Conservation (phyloP, 495 filamentous ascomycete species). For the Hypoxylon subgilvum region DNA sequence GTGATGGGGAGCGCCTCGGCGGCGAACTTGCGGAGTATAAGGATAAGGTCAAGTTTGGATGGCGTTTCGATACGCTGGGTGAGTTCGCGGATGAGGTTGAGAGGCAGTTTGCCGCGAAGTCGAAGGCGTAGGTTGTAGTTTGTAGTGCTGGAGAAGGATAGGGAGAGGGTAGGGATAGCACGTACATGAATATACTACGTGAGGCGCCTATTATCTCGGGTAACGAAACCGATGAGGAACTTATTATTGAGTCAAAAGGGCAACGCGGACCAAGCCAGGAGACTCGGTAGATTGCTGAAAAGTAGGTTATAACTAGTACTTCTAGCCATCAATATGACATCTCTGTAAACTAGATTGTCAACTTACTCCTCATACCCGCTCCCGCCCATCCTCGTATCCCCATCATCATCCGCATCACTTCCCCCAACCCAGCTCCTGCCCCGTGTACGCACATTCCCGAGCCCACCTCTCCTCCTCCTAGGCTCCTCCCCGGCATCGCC, state of each 20-base stretch:
- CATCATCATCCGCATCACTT: slow-evolving; percentile 22
- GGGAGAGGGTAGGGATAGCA: neutral
- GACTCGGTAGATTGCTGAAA: too few relatives aligned
- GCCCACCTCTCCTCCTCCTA: slow-evolving; percentile 15
- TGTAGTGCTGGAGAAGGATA: too few relatives aligned
- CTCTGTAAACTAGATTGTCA: neutral
- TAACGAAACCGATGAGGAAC: too few relatives aligned
- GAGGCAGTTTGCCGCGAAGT: slow-evolving; percentile 47
- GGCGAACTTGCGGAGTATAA: slow-evolving; percentile 47
- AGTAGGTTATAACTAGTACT: neutral
- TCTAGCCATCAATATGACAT: neutral
- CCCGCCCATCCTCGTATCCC: slow-evolving; percentile 27
- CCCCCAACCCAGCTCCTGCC: slow-evolving; percentile 16
- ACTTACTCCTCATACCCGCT: neutral
- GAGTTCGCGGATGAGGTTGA: slow-evolving; percentile 77
- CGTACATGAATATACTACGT: too few relatives aligned
- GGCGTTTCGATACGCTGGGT: slow-evolving; percentile 66
- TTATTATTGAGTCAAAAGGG: too few relatives aligned
- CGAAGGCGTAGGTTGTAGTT: slow-evolving; percentile 32
- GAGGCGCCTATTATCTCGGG: too few relatives aligned
- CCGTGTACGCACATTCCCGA: neutral
- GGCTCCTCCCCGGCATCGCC: slow-evolving; percentile 10
- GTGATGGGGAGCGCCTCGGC: slow-evolving; percentile 52
- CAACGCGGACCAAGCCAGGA: too few relatives aligned
- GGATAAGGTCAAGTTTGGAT: slow-evolving; percentile 51